Conservation (phyloP, 805 yeast species). For the Saturnispora besseyi region DNA sequence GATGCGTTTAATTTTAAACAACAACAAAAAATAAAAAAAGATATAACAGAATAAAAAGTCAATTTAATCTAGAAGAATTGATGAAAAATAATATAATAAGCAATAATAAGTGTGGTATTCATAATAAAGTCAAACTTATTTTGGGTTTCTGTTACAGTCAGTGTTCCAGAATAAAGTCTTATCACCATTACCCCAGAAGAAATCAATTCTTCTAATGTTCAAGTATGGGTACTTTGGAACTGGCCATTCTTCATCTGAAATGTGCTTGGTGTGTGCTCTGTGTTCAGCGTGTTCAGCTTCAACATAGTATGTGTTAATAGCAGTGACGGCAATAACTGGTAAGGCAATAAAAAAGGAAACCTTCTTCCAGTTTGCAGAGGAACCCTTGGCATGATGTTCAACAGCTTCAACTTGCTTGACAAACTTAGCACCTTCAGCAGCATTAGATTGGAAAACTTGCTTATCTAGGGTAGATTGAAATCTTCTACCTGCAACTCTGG, state of each 20-base stretch:
- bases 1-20: background rate
- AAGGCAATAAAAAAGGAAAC: constrained; percentile 70
- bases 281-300: constrained; percentile 89
- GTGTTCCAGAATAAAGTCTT: constrained; percentile 95
- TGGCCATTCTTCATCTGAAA: constrained; percentile 91
- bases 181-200: constrained; percentile 99
- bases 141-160: constrained; percentile 79
- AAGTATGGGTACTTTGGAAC: constrained; percentile 71
- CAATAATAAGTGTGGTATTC: background rate
- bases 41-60: background rate
- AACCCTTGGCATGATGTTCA: constrained; percentile 68
- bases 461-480: constrained; percentile 23
- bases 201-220: constrained; percentile 79
- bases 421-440: constrained; percentile 66
- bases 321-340: constrained; percentile 71
- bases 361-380: constrained; percentile 79
- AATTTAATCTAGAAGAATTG: constrained; percentile 2
- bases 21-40: background rate
- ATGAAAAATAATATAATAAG: constrained; percentile 1
- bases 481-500: constrained; percentile 26
- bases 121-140: constrained; percentile 5
- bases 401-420: constrained; percentile 52
- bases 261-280: constrained; percentile 63
- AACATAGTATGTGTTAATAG: constrained; percentile 69
- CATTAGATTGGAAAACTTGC: constrained; percentile 44